Evolutionary conservation across 495 filamentous ascomycete genomes (phyloP), one percentile per base, ranked within the genome.

Genomic region (Aspergillus hancockii): DNA sequence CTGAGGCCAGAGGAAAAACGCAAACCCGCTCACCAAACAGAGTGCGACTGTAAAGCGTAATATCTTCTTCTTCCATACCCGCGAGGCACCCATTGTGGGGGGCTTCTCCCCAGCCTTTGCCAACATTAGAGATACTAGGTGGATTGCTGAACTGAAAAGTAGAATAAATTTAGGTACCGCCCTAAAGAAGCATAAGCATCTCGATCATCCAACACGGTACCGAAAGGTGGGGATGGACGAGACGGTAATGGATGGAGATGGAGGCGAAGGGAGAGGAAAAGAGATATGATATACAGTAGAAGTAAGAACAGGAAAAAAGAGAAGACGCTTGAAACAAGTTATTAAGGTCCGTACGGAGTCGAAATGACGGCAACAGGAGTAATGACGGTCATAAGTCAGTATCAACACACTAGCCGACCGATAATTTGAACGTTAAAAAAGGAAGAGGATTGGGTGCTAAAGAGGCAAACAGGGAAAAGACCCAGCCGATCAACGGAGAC

Each of bases 61-160:
- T 8, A 75, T 57, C 52, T 70, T 73, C 60, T 71, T 78, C 69
- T 69, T 75, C 70, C 70, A 72, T 34, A 72, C 63, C 67, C 69
- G 71, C 28, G 75, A 72, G 32, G 67, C 65, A 30, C 66, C 68
- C 36, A 67, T 67, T 19, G 67, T 19, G 23, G 56, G 52, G 32
- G 64, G 41, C 55, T 64, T 63, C 30, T 75, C 69, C 40, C 66
- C 65, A 41, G 58, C 45, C 52, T 69, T 71, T 41, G 68, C 45
- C 22, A 71, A 43, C 71, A 75, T 77, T 19, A 47, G 36, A 38
- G 36, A 16, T 19, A 43, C 40, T 25, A 40, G 25, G 5, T 57
- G n/a, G 32, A 16, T 49, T 23, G 25, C 18, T 38, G 23, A 16
- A 57, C 14, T 19, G n/a, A 46, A 21, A 38, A 16, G 16, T 41